Percentiles rank a stretch among this genome's conserved stretches.
Conservation (phyloP, 768 basidiomycete genomes). For the Russula olivacea region DNA sequence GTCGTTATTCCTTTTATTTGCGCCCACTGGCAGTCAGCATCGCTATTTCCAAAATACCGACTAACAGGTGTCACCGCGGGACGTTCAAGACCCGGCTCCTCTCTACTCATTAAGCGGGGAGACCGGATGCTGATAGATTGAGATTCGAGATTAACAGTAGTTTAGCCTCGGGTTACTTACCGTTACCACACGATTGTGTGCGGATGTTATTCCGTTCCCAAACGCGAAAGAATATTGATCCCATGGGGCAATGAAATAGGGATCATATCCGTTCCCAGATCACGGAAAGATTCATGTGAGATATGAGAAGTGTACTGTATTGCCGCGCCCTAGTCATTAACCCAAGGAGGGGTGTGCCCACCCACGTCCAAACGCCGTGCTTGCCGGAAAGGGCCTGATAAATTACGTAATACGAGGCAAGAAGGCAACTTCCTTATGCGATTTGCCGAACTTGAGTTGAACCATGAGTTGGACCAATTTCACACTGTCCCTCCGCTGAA, state of each 20-base stretch:
- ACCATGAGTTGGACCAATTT: background rate
- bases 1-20: background rate
- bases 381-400: background rate
- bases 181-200: background rate
- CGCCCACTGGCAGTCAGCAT: background rate
- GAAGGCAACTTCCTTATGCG: background rate
- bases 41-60: conserved; percentile 11
- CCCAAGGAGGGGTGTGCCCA: background rate
- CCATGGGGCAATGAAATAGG: background rate
- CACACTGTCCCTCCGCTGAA: background rate
- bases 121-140: background rate
- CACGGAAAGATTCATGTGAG: background rate
- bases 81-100: background rate
- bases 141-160: background rate
- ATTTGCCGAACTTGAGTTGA: too few relatives aligned
- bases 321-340: background rate
- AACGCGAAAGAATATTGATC: background rate
- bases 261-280: background rate
- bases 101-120: background rate
- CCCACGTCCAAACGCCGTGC: background rate
- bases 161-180: background rate
- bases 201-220: background rate
- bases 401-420: background rate
- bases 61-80: too few relatives aligned
- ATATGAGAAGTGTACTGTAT: background rate